Base-by-base conservation (phyloP, 1,139 yeast species). In the Kodamaea ohmeri region DNA sequence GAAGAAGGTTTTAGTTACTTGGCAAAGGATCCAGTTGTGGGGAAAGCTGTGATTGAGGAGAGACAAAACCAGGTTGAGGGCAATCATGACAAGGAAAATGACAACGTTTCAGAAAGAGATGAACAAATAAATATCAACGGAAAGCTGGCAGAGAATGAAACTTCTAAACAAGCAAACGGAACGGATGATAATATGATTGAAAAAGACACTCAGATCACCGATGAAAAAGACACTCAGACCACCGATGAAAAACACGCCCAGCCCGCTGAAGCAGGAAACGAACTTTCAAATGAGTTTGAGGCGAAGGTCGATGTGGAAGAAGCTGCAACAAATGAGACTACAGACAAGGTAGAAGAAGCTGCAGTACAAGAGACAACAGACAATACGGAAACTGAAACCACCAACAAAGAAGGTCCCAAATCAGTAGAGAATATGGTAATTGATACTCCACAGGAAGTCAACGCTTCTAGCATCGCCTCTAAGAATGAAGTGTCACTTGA, bases 1-100 rank as follows among this genome's bases (percentile, higher is more conserved):
- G 50, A 44, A 0, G 56, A 55, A 1, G 88, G 77, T 0, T 13
- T 71, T 7, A 44, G 50, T 0, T 63, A 53, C 40, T 48, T 86
- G 13, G 50, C 50, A n/a, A 44, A 49, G 18, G 73, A 76, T 45
- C 51, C 65, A 2, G 43, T 65, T 25, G 38, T 61, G 14, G 41
- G 32, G 25, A 22, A 28, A 12, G 22, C 12, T 4, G 20, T 28
- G 33, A 19, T 6, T 6, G 25, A 30, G 25, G 17, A n/a, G 13
- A 30, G 6, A 16, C 17, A 30, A 25, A 13, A 13, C 17, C 13
- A 9, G 15, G 34, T 6, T 21, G 19, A 31, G 19, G 12, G 11
- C 20, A 20, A 20, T 12, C n/a, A 6, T n/a, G 16, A 18, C 19
- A 26, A 34, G 15, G 21, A 18, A 19, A 19, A 18, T n/a, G 32